phyloP scores from a whole-genome alignment of 164 flowering plant species.

The Houttuynia cordata region DNA sequence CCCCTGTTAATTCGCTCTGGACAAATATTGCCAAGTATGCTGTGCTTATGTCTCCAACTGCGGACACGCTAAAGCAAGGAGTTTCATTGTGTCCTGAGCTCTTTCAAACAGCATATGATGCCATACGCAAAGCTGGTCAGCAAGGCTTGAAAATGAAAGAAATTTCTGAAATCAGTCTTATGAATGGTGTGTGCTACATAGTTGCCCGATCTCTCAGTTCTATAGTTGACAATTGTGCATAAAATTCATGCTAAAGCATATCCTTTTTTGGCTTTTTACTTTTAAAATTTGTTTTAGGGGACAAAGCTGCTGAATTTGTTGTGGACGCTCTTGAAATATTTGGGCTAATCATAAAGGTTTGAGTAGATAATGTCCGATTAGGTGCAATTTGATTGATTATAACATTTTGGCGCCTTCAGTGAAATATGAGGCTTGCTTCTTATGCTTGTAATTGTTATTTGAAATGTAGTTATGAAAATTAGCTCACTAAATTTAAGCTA shows the following conservation, averaged over 20 bases:
- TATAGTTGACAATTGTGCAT: not conserved
- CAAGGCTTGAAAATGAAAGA: slow-evolving; percentile 68
- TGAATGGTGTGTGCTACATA: slow-evolving; percentile 28
- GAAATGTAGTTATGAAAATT: not conserved
- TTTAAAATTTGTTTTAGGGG: slow-evolving; percentile 18
- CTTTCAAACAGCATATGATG: slow-evolving; percentile 31
- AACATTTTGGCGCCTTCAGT: not conserved
- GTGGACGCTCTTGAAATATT: slow-evolving; percentile 61
- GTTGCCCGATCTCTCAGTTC: not conserved
- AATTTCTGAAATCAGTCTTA: slow-evolving; percentile 20
- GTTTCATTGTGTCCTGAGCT: slow-evolving; percentile 30
- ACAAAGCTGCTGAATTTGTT: slow-evolving; percentile 27
- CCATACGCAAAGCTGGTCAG: slow-evolving; percentile 75
- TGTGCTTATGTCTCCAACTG: slow-evolving; percentile 15
- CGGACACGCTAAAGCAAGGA: slow-evolving; percentile 16
- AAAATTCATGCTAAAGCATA: not conserved
- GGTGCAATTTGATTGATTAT: not conserved
- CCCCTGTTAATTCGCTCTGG: slow-evolving; percentile 40
- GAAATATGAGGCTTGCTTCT: not conserved
- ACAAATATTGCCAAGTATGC: slow-evolving; percentile 51
- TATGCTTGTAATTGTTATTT: not conserved
- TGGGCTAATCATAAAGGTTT: slow-evolving; percentile 61
- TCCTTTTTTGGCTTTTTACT: not conserved
- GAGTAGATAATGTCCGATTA: not conserved
- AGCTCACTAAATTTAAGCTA: not conserved